These are phyloP conservation scores for Claviceps digitariae DNA, from an alignment of 2,329 filamentous ascomycete species.

Conservation along the genomic window DNA sequence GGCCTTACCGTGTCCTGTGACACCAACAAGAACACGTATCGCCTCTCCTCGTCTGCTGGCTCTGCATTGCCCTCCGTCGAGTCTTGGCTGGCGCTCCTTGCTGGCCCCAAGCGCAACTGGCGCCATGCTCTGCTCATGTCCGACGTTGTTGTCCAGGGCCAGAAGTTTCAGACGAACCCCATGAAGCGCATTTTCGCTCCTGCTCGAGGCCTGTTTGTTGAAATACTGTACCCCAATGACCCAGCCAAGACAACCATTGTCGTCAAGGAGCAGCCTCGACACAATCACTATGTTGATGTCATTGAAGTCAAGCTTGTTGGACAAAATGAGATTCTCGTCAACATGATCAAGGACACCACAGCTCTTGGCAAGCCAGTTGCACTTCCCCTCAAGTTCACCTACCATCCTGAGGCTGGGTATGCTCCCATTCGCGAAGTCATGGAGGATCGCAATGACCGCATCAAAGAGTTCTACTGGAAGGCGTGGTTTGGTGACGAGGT, in stretches of 20 bases:
- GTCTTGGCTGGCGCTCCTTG: slow-evolving; percentile 77
- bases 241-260: slow-evolving; percentile 71
- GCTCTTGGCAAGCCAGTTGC: slow-evolving; percentile 72
- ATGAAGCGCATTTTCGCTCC: slow-evolving; percentile 85
- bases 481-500: slow-evolving; percentile 89
- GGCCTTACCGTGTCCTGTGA: slow-evolving; percentile 76
- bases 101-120: slow-evolving; percentile 79
- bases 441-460: slow-evolving; percentile 88
- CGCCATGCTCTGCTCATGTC: slow-evolving; percentile 87
- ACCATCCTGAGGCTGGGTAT: slow-evolving; percentile 90
- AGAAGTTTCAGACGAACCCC: slow-evolving; percentile 95
- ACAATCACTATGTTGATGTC: slow-evolving; percentile 77
- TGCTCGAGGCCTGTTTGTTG: slow-evolving; percentile 73
- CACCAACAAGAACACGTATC: slow-evolving; percentile 65
- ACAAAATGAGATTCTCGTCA: slow-evolving; percentile 71
- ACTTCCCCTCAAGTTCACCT: slow-evolving; percentile 76
- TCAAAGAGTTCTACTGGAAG: slow-evolving; percentile 98
- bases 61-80: slow-evolving; percentile 65
- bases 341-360: slow-evolving; percentile 86
- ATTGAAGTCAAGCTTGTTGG: slow-evolving; percentile 68
- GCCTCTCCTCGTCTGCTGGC: slow-evolving; percentile 62
- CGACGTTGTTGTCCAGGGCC: slow-evolving; percentile 86
- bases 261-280: slow-evolving; percentile 75
- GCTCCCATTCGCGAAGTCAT: slow-evolving; percentile 97
- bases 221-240: slow-evolving; percentile 71